A percentile compares a stretch with the other conserved stretches of the same genome.
These are phyloP conservation scores for Bipolaris gigantea DNA, from an alignment of 2,329 filamentous ascomycete species.

Conservation along the genomic window DNA sequence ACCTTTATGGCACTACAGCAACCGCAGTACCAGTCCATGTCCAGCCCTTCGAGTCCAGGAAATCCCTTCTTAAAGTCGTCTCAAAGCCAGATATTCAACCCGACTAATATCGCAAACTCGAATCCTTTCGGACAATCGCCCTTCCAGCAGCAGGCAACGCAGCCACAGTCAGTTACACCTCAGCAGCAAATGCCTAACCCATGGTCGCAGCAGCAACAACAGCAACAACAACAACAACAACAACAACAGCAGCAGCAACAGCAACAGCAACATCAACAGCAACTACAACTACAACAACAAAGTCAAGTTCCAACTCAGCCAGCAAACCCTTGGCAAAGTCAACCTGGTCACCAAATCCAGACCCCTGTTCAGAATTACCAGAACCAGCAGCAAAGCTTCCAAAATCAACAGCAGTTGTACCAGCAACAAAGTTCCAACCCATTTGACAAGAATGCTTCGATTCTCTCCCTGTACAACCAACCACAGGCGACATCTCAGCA, in stretches of 20 bases:
- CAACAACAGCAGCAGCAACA: slow-evolving; percentile 13
- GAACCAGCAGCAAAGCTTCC: slow-evolving; percentile 19
- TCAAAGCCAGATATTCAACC: slow-evolving; percentile 48
- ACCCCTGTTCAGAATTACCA: slow-evolving; percentile 20
- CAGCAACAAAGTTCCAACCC: slow-evolving; percentile 39
- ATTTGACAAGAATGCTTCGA: slow-evolving; percentile 68
- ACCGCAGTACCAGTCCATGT: slow-evolving; percentile 44
- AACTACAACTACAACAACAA: background rate
- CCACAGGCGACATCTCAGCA: slow-evolving; percentile 55
- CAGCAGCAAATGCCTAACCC: slow-evolving; percentile 30
- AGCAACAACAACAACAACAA: slow-evolving; percentile 4
- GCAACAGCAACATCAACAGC: slow-evolving; percentile 6
- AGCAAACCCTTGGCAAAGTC: slow-evolving; percentile 31
- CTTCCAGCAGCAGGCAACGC: slow-evolving; percentile 25
- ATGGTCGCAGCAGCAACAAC: slow-evolving; percentile 26
- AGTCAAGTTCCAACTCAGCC: slow-evolving; percentile 17
- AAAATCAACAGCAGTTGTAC: slow-evolving; percentile 26
- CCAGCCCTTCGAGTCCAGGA: slow-evolving; percentile 42
- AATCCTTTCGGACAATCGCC: slow-evolving; percentile 46
- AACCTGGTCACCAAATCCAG: slow-evolving; percentile 23
- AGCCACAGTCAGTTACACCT: slow-evolving; percentile 17
- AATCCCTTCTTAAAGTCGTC: slow-evolving; percentile 51
- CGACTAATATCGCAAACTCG: slow-evolving; percentile 27
- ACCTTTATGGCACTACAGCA: slow-evolving; percentile 38
- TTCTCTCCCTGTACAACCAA: slow-evolving; percentile 73